Evolutionary conservation across 1,284 basidiomycete genomes (phyloP).

Genomic region (Uromyces viciae-fabae): DNA sequence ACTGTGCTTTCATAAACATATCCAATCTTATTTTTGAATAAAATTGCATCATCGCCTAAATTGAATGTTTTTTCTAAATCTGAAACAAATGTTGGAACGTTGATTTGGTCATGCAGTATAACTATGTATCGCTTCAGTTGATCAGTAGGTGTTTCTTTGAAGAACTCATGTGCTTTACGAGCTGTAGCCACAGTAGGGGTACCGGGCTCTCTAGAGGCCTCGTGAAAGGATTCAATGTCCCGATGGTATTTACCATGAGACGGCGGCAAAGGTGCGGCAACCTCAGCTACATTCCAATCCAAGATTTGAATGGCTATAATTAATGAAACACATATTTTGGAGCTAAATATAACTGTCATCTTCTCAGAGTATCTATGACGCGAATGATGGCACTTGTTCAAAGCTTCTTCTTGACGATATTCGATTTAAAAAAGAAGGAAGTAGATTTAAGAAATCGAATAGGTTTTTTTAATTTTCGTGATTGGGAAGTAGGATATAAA

Average conservation of each 20-base stretch:
- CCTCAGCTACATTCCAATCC: not conserved
- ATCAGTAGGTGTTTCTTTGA: not conserved
- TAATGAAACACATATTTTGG: not conserved
- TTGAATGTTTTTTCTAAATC: not conserved
- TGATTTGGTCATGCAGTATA: slow-evolving; percentile 10
- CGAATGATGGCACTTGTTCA: not conserved
- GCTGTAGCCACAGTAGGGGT: not conserved
- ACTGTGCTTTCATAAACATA: slow-evolving; percentile 14
- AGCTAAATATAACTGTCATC: not conserved
- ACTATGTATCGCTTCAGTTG: slow-evolving; percentile 6
- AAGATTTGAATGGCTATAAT: slow-evolving; percentile 1
- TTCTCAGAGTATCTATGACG: not conserved
- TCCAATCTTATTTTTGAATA: slow-evolving; percentile 19
- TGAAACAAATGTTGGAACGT: not conserved
- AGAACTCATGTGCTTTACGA: not conserved
- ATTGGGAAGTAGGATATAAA: not conserved
- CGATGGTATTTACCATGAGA: not conserved
- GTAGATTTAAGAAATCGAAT: not conserved
- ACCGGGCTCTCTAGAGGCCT: not conserved
- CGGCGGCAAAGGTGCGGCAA: not conserved
- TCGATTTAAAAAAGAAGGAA: not conserved
- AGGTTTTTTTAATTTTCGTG: not conserved
- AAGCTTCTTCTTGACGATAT: not conserved
- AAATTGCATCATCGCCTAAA: not conserved
- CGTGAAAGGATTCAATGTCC: not conserved